A percentile compares a stretch with the other conserved stretches of the same genome.
phyloP scores from a whole-genome alignment of 345 rosid genomes.

The Pistacia integerrima region DNA sequence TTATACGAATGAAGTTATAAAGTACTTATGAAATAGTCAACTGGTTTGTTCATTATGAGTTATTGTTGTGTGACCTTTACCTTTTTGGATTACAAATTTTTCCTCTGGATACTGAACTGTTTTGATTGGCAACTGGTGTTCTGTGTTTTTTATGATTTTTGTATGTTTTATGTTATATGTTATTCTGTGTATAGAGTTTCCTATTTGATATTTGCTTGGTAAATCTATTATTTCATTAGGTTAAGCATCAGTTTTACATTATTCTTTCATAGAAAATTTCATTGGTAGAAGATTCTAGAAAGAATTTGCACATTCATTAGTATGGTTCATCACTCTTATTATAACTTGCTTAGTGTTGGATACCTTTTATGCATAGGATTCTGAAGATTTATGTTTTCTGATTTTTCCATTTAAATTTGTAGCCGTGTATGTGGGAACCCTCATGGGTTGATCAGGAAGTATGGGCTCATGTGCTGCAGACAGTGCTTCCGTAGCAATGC shows the following conservation, averaged over 20 bases:
- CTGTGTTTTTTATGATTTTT: too few species aligned
- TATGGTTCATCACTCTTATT: background rate
- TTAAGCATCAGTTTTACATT: background rate
- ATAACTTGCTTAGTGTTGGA: background rate
- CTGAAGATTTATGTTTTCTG: background rate
- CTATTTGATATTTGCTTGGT: background rate
- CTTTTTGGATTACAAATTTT: background rate
- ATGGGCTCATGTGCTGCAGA: slow-evolving; percentile 50
- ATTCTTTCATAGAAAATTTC: too few species aligned
- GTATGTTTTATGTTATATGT: too few species aligned
- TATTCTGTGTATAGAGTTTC: too few species aligned
- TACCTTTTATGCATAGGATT: background rate
- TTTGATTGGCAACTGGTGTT: too few species aligned
- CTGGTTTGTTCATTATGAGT: too few species aligned
- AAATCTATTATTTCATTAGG: background rate
- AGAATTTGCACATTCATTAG: background rate
- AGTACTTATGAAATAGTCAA: too few species aligned
- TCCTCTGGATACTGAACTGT: too few species aligned
- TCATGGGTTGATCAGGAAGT: slow-evolving; percentile 45
- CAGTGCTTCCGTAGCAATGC: slow-evolving; percentile 53
- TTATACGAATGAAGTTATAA: too few species aligned
- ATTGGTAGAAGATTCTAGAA: background rate
- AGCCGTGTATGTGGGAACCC: slow-evolving; percentile 52
- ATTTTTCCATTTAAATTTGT: background rate
- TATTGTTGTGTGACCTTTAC: background rate